Base-by-base conservation (phyloP, 139 green algal species). In the Zygnema cylindricum region DNA sequence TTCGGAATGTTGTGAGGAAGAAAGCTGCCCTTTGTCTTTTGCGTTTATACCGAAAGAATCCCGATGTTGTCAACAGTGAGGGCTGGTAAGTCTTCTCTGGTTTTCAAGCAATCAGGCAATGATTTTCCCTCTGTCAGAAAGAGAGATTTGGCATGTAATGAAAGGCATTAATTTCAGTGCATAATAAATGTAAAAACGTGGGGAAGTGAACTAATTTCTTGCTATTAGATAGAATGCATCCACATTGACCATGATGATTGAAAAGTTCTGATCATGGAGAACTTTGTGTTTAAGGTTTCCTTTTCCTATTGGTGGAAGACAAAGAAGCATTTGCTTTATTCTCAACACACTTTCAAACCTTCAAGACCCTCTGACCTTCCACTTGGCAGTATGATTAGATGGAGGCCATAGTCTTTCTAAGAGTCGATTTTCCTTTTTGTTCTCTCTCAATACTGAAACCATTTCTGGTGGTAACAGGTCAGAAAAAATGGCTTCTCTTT, bases 11-110 rank as follows among this genome's bases (percentile, higher is more conserved):
- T 35, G 95, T 99, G 75, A 94, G 96, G 78, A 99, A 99, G 93
- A 99, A 99, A 90, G 97, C 98, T 1, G 96, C 96, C 40, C 94
- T 99, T 49, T 98, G 95, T 92, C 92, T 99, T 82, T 94, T 99
- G 89, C 90, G 96, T 36, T 93, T 99, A 77, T 94, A 98, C 57
- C 93, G 97, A 73, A 98, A 98, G 94, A 96, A 96, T 41, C 91
- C 93, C 69, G 94, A 95, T 36, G 91, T 97, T 85, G 69, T 97
- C 73, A 89, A 86, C 32, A 38, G 89, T 1, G 93, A 97, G 1
- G 89, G 94, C 32, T 94, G 88, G 88, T 92, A n/a, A 75, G 88
- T 55, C 82, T 85, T 39, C n/a, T n/a, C n/a, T n/a, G n/a, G n/a
- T n/a, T n/a, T n/a, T n/a, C n/a, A n/a, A n/a, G n/a, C n/a, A n/a